Evolutionary conservation across 306 rosid species (phyloP), one percentile per base, ranked within the genome.

Genomic region (Comarum palustre): DNA sequence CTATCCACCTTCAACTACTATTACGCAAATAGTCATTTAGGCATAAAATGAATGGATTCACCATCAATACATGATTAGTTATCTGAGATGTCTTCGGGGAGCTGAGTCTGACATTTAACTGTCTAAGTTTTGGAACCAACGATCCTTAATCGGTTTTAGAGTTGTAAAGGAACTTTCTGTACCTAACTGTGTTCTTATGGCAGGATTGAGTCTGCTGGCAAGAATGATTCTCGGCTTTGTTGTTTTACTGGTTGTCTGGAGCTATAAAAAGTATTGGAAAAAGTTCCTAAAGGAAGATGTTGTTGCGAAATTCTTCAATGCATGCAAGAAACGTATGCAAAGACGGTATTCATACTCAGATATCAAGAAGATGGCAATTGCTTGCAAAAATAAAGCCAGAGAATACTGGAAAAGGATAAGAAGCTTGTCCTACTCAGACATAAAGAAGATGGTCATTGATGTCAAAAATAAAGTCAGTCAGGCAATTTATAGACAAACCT

Each of bases 231-330:
- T 71, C 5, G 75, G 75, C 2, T 0, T 38, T 16, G 0, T 6
- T 24, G 38, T 71, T 39, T 24, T 71, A n/a, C 2, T 55, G 52
- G 19, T 29, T 71, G 6, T 71, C 39, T 52, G 36, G 7, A 14
- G 75, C 39, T 71, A 71, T 50, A 71, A 71, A 71, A 5, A 39
- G 39, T 39, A 71, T 17, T 71, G 75, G 66, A 39, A 16, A 39
- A 22, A 3, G 66, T 55, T 71, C 8, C 43, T 62, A 1, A 62
- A 34, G 68, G 68, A 62, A 5, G 27, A 34, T 34, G 67, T 42
- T 7, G 67, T 8, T 1, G 67, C 34, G 3, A 22, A 62, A 17
- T 62, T 62, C 67, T 62, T 3, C 4, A 34, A 34, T 8, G 67
- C 24, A 16, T 62, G 45, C 67, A 62, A 62, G 15, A 62, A 36